Percentiles rank a stretch among this genome's conserved stretches.
phyloP scores from a whole-genome alignment of 2,329 filamentous ascomycete genomes.

The Stagonosporopsis chrysanthemi region DNA sequence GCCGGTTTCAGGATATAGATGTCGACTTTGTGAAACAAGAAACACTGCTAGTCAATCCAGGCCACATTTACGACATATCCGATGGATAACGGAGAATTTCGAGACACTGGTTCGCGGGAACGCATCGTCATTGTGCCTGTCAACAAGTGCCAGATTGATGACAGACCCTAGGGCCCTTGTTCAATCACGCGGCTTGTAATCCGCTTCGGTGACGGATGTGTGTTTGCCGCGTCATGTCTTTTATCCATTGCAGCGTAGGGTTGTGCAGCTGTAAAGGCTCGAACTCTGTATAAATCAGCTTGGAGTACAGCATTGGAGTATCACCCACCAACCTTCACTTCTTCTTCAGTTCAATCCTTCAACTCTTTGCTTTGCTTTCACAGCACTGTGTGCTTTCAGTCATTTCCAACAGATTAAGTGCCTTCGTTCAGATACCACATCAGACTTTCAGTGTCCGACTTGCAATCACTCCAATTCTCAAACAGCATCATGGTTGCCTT shows the following conservation, averaged over 20 bases:
- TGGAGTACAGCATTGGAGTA: background rate
- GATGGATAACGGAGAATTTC: conserved; percentile 1
- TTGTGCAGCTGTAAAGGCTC: background rate
- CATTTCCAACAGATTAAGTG: background rate
- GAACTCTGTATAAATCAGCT: conserved; percentile 1
- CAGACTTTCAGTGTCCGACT: background rate
- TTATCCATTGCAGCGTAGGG: background rate
- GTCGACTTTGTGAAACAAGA: conserved; percentile 10
- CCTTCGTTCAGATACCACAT: background rate
- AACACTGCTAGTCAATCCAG: conserved; percentile 5
- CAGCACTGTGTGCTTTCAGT: conserved; percentile 19
- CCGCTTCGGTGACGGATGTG: background rate
- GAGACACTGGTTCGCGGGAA: conserved; percentile 11
- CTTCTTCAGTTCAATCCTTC: conserved; percentile 10
- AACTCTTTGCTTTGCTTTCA: conserved; percentile 6
- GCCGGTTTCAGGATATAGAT: conserved; percentile 17
- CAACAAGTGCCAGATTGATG: conserved; percentile 20
- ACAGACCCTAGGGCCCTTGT: conserved; percentile 5
- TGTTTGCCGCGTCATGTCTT: conserved; percentile 13
- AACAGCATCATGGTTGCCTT: conserved; percentile 20
- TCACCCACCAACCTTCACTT: conserved; percentile 16
- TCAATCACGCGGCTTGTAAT: conserved; percentile 8
- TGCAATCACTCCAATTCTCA: background rate
- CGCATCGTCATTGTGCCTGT: background rate
- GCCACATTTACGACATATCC: background rate